These are phyloP conservation scores for Metschnikowia lunata DNA, from an alignment of 805 yeast species.

Conservation along the genomic window DNA sequence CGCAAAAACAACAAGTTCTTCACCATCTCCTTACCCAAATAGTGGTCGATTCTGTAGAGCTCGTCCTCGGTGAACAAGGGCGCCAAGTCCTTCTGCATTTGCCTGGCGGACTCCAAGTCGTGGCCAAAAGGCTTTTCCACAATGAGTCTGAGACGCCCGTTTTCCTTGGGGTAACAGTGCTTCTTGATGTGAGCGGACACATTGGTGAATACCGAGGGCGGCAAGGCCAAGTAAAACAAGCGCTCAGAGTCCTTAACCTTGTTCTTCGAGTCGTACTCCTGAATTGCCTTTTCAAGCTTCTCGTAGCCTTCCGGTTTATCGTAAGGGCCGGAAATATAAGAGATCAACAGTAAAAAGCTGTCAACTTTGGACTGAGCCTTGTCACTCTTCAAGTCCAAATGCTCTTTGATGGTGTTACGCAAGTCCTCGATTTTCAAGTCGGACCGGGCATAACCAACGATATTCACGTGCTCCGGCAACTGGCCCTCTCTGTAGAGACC, in stretches of 20 bases:
- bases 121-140: constrained; percentile 98
- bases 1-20: constrained; percentile 86
- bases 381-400: constrained; percentile 51
- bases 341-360: constrained; percentile 60
- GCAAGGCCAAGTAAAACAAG: constrained; percentile 87
- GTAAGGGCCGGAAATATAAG: constrained; percentile 76
- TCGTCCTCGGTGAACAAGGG: constrained; percentile 91
- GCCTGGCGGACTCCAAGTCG: constrained; percentile 75
- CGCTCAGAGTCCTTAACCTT: constrained; percentile 59
- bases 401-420: constrained; percentile 58
- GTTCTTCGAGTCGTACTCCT: constrained; percentile 50
- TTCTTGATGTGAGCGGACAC: constrained; percentile 74
- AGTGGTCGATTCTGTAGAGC: constrained; percentile 93
- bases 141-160: constrained; percentile 72
- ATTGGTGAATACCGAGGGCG: constrained; percentile 83
- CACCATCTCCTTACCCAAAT: constrained; percentile 96
- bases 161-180: constrained; percentile 46
- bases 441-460: constrained; percentile 92
- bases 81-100: constrained; percentile 68
- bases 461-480: constrained; percentile 62
- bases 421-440: constrained; percentile 63
- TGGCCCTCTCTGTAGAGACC: constrained; percentile 66
- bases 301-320: constrained; percentile 74
- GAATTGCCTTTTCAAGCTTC: constrained; percentile 50
- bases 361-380: constrained; percentile 42